Evolutionary conservation across 306 rosid genomes (phyloP).

Genomic region (Acacia confusa): DNA sequence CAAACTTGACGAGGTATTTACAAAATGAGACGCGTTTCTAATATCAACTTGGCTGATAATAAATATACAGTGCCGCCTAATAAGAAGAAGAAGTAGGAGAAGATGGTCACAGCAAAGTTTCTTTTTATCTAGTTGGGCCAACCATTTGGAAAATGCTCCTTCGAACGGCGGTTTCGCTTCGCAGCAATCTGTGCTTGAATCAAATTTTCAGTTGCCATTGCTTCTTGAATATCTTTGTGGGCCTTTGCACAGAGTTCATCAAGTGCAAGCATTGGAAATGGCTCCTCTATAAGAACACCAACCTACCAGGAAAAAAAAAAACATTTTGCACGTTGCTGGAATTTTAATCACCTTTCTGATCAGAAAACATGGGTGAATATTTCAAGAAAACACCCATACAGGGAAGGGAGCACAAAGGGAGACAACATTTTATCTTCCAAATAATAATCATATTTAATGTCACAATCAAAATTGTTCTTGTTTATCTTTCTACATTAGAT

Average conservation of each 20-base stretch:
- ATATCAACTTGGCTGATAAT: background rate
- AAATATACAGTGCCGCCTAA: conserved; percentile 5
- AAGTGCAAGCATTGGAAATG: conserved; percentile 87
- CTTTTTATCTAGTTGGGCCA: conserved; percentile 47
- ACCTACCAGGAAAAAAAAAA: conserved; percentile 46
- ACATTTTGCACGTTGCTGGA: conserved; percentile 17
- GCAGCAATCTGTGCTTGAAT: conserved; percentile 53
- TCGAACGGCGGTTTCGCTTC: conserved; percentile 45
- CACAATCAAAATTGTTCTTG: conserved; percentile 11
- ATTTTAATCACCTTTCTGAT: conserved; percentile 4
- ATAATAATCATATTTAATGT: background rate
- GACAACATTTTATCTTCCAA: no score
- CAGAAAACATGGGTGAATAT: conserved; percentile 14
- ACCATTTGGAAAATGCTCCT: conserved; percentile 72
- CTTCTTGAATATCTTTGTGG: conserved; percentile 62
- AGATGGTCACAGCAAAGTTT: conserved; percentile 8
- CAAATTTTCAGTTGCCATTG: conserved; percentile 43
- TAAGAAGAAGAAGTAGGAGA: conserved; percentile 16
- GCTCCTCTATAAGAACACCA: conserved; percentile 96
- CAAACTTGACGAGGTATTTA: conserved; percentile 13
- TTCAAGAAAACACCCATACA: conserved; percentile 25
- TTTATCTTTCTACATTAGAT: background rate
- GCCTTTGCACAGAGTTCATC: conserved; percentile 69
- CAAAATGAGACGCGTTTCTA: background rate
- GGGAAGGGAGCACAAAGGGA: no score